Evolutionary conservation across 345 rosid genomes (phyloP).

Genomic region (Isatis tinctoria): DNA sequence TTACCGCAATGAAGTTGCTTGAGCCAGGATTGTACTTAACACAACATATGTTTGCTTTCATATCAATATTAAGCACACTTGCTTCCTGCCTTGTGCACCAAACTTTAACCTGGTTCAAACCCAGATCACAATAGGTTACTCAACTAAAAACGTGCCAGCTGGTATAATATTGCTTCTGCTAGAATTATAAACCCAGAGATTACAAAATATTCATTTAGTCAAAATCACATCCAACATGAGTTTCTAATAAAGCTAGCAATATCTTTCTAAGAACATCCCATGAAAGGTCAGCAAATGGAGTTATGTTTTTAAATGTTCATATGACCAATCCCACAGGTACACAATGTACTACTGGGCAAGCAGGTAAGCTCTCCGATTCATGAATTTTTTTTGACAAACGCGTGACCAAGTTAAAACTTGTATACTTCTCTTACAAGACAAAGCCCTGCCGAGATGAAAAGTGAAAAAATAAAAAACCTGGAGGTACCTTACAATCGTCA

Average conservation of each 20-base stretch:
- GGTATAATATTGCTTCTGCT: neutral
- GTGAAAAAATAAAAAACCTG: neutral
- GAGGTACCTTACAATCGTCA: constrained; percentile 90
- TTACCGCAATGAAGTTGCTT: constrained; percentile 91
- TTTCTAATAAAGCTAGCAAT: neutral
- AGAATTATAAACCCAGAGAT: neutral
- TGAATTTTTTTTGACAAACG: neutral
- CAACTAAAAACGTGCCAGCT: neutral
- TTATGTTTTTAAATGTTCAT: neutral
- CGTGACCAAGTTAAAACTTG: neutral
- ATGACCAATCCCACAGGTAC: neutral
- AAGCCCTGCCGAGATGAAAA: neutral
- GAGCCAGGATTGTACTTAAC: constrained; percentile 99
- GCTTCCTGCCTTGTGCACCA: constrained; percentile 98
- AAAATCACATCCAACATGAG: constrained; percentile 5
- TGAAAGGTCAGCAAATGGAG: neutral
- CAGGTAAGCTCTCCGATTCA: neutral
- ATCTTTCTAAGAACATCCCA: neutral
- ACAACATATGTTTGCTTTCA: constrained; percentile 98
- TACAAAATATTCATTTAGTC: neutral
- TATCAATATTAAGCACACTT: constrained; percentile 88
- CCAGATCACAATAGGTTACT: neutral
- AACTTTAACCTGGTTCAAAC: constrained; percentile 75
- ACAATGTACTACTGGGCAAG: neutral
- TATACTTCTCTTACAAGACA: neutral